Conservation (phyloP, 2,329 filamentous ascomycete species). For the Ophiocordyceps sinensis region DNA sequence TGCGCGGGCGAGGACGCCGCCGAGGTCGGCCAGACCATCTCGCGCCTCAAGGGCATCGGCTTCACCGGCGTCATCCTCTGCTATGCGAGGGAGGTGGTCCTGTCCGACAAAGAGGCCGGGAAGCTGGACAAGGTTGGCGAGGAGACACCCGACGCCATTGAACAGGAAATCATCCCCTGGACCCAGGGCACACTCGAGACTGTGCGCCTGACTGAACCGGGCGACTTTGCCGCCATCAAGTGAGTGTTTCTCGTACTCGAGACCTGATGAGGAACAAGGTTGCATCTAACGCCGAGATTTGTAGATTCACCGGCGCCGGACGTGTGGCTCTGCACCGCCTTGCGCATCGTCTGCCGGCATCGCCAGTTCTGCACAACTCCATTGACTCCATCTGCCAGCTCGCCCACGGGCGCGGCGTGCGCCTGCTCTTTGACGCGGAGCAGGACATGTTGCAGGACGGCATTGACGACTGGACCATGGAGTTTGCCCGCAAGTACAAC, state of each 20-base stretch:
- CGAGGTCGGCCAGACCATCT: conserved; percentile 54
- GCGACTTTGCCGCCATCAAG: conserved; percentile 55
- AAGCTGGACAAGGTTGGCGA: conserved; percentile 30
- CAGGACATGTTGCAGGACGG: conserved; percentile 65
- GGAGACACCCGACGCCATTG: conserved; percentile 32
- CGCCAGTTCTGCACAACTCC: conserved; percentile 48
- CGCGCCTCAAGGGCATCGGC: conserved; percentile 55
- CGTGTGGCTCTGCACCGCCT: conserved; percentile 55
- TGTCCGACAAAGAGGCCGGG: conserved; percentile 38
- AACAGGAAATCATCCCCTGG: conserved; percentile 56
- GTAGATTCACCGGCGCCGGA: conserved; percentile 68
- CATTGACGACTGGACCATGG: conserved; percentile 66
- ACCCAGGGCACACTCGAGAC: conserved; percentile 59
- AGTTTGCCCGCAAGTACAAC: conserved; percentile 69
- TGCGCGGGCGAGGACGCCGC: conserved; percentile 63
- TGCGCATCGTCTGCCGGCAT: conserved; percentile 46
- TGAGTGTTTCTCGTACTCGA: conserved; percentile 12
- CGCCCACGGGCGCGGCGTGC: conserved; percentile 53
- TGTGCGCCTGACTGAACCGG: conserved; percentile 46
- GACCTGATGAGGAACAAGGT: not conserved
- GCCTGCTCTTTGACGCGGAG: conserved; percentile 75
- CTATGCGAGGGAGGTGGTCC: conserved; percentile 70
- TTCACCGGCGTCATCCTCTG: conserved; percentile 74
- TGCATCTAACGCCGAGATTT: not conserved
- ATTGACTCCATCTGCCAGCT: conserved; percentile 64